phyloP scores from a whole-genome alignment of 2,329 filamentous ascomycete species.

The Colletotrichum siamense region DNA sequence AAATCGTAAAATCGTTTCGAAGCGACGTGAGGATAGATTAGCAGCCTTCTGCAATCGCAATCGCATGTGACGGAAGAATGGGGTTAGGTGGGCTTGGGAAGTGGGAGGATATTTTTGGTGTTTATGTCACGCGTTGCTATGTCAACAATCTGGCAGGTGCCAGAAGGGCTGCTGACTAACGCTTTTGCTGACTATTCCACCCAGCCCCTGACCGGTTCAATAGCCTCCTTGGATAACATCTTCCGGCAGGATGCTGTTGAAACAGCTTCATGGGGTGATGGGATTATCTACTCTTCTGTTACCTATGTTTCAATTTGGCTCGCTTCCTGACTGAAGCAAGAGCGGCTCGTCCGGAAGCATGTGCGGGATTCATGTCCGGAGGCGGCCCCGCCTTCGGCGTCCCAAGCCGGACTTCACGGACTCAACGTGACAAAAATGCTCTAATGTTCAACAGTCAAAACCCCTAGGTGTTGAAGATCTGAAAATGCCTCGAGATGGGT shows the following conservation, averaged over 20 bases:
- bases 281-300: neutral
- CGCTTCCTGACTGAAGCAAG: neutral
- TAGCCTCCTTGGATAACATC: neutral
- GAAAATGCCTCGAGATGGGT: too few species aligned
- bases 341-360: neutral
- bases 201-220: neutral
- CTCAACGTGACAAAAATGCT: neutral
- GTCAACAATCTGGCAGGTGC: slow-evolving; percentile 14
- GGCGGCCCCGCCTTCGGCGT: neutral
- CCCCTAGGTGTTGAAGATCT: too few species aligned
- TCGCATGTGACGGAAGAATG: neutral
- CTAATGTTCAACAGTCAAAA: neutral
- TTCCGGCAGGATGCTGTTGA: neutral
- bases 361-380: neutral
- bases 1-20: neutral
- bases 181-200: neutral
- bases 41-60: neutral
- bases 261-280: neutral
- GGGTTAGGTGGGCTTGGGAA: neutral
- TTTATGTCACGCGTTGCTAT: slow-evolving; percentile 20
- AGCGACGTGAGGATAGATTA: neutral
- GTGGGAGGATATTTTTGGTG: slow-evolving; percentile 1
- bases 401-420: neutral
- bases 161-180: neutral
- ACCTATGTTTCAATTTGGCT: too few species aligned